Conservation (phyloP, 371 early-diverging fungal species). For the Batkoa obscura region DNA sequence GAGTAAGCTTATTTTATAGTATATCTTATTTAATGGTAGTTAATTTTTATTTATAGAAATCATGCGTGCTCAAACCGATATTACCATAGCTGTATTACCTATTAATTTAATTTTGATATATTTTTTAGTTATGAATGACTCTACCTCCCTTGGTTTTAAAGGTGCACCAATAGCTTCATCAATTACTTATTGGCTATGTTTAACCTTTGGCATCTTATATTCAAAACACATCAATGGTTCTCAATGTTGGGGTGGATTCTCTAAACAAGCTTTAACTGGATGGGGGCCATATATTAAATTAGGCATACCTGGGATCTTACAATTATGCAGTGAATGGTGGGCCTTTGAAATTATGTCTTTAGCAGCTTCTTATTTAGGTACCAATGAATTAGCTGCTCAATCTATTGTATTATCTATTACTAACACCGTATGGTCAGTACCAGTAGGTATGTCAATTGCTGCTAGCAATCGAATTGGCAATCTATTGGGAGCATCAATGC, state of each 20-base stretch:
- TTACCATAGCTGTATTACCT: constrained; percentile 46
- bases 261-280: constrained; percentile 32
- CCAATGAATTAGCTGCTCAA: constrained; percentile 64
- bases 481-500: constrained; percentile 24
- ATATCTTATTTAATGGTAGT: constrained; percentile 9
- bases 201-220: constrained; percentile 35
- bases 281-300: constrained; percentile 47
- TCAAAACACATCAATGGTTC: constrained; percentile 38
- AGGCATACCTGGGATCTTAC: constrained; percentile 31
- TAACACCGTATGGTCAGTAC: constrained; percentile 42
- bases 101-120: constrained; percentile 56
- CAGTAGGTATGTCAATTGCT: constrained; percentile 34
- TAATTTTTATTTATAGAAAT: constrained; percentile 16
- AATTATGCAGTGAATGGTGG: constrained; percentile 63
- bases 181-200: constrained; percentile 53
- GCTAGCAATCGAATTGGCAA: constrained; percentile 61
- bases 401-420: constrained; percentile 52
- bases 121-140: constrained; percentile 40
- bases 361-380: constrained; percentile 56
- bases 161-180: constrained; percentile 70
- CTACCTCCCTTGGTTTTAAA: constrained; percentile 45
- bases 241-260: constrained; percentile 77
- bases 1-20: constrained; percentile 10
- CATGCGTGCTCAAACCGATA: constrained; percentile 58
- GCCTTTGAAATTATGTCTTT: constrained; percentile 49